A percentile compares a stretch with the other conserved stretches of the same genome.
phyloP scores from a whole-genome alignment of 2,329 filamentous ascomycete genomes.

The Fusarium sp. region DNA sequence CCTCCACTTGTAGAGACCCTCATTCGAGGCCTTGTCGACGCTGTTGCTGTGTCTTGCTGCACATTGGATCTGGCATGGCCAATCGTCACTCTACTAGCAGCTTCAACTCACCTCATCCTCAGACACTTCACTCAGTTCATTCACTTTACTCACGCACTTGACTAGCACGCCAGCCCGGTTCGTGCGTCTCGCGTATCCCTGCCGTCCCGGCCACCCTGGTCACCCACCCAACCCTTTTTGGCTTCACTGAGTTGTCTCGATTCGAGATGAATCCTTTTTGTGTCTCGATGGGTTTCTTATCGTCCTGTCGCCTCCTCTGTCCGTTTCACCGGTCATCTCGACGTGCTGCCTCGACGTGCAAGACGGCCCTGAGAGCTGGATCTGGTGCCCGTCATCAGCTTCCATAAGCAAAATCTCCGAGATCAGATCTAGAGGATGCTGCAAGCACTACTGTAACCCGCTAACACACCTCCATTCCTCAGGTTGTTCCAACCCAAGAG shows the following conservation, averaged over 20 bases:
- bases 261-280: constrained; percentile 30
- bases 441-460: constrained; percentile 10
- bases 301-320: constrained; percentile 6
- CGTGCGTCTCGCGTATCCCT: constrained; percentile 50
- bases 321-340: constrained; percentile 9
- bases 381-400: background rate
- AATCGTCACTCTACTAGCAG: constrained; percentile 30
- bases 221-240: constrained; percentile 45
- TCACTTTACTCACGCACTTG: constrained; percentile 32
- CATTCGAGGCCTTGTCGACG: constrained; percentile 30
- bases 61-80: constrained; percentile 11
- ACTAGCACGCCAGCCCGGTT: constrained; percentile 46
- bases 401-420: constrained; percentile 18
- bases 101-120: constrained; percentile 40
- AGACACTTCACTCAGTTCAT: constrained; percentile 31
- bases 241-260: constrained; percentile 35
- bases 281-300: constrained; percentile 25
- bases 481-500: constrained; percentile 14
- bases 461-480: constrained; percentile 4
- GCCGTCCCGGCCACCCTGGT: constrained; percentile 43
- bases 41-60: constrained; percentile 21
- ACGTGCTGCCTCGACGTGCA: background rate
- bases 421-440: constrained; percentile 10
- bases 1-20: constrained; percentile 26
- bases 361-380: background rate